phyloP scores from a whole-genome alignment of 1,139 yeast species.

The Saccharomyces hybrid region DNA sequence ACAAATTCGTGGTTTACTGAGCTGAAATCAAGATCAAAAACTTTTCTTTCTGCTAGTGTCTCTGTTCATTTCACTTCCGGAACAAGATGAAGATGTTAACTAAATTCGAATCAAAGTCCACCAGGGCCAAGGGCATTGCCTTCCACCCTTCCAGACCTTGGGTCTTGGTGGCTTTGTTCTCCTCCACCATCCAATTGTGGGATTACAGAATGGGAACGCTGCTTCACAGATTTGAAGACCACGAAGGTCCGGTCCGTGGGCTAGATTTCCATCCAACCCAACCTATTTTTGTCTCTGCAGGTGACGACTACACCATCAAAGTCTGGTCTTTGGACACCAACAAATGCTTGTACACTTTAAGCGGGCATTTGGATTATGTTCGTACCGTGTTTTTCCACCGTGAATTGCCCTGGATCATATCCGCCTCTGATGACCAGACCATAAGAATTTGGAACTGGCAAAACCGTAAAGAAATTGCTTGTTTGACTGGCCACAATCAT shows the following conservation, averaged over 20 bases:
- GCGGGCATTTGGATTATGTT: constrained; percentile 91
- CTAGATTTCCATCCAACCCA: constrained; percentile 97
- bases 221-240: constrained; percentile 94
- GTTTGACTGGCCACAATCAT: constrained; percentile 96
- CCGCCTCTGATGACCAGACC: constrained; percentile 97
- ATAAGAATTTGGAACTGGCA: constrained; percentile 99
- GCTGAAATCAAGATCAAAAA: background rate
- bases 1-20: background rate
- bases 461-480: constrained; percentile 93
- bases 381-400: constrained; percentile 93
- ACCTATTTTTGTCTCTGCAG: constrained; percentile 93
- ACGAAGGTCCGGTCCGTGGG: constrained; percentile 95
- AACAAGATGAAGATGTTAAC: constrained; percentile 88
- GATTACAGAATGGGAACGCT: constrained; percentile 99
- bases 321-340: constrained; percentile 95
- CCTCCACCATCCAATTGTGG: constrained; percentile 96
- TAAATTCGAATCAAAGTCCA: constrained; percentile 96
- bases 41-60: background rate
- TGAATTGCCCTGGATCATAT: constrained; percentile 95
- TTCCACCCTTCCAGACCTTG: constrained; percentile 93
- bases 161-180: constrained; percentile 90
- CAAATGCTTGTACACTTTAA: constrained; percentile 83
- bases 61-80: constrained; percentile 1
- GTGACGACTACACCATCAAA: constrained; percentile 91
- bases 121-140: constrained; percentile 97